A percentile compares a stretch with the other conserved stretches of the same genome.
These are phyloP conservation scores for Lentinus polychrous DNA, from an alignment of 1,284 basidiomycete genomes.

Conservation along the genomic window DNA sequence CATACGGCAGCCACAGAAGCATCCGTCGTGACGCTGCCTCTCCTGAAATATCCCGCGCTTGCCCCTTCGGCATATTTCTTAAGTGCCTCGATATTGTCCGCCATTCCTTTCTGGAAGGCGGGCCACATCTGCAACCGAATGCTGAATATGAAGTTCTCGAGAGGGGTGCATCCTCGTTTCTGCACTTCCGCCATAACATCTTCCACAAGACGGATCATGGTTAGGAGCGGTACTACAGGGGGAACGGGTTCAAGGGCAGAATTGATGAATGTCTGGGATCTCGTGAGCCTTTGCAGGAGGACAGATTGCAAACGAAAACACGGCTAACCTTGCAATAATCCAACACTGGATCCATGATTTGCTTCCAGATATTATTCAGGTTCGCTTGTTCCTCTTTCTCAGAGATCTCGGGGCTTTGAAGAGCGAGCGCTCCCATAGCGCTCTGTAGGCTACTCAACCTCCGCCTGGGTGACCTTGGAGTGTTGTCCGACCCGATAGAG, in stretches of 20 bases:
- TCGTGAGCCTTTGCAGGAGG: neutral
- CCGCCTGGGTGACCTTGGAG: conserved; percentile 17
- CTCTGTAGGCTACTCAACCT: conserved; percentile 23
- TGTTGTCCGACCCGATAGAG: conserved; percentile 22
- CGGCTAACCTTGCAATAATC: conserved; percentile 58
- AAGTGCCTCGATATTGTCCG: conserved; percentile 75
- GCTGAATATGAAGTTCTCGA: conserved; percentile 74
- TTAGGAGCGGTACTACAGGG: conserved; percentile 68
- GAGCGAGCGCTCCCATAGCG: conserved; percentile 13
- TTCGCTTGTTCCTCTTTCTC: conserved; percentile 53
- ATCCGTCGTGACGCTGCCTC: conserved; percentile 63
- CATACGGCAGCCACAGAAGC: conserved; percentile 54
- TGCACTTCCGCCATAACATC: conserved; percentile 68
- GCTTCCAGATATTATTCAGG: conserved; percentile 75
- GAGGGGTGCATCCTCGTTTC: conserved; percentile 67
- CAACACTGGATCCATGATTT: conserved; percentile 83
- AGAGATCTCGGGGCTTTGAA: conserved; percentile 10
- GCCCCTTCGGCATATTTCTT: conserved; percentile 75
- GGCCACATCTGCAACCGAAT: conserved; percentile 87
- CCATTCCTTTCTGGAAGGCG: conserved; percentile 82
- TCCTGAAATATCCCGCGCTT: conserved; percentile 58
- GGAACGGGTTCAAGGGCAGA: conserved; percentile 64
- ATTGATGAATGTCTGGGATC: conserved; percentile 49
- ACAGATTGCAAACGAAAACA: neutral
- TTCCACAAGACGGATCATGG: conserved; percentile 86